Conservation (phyloP, 768 basidiomycete species). For the Boletus coccyginus region DNA sequence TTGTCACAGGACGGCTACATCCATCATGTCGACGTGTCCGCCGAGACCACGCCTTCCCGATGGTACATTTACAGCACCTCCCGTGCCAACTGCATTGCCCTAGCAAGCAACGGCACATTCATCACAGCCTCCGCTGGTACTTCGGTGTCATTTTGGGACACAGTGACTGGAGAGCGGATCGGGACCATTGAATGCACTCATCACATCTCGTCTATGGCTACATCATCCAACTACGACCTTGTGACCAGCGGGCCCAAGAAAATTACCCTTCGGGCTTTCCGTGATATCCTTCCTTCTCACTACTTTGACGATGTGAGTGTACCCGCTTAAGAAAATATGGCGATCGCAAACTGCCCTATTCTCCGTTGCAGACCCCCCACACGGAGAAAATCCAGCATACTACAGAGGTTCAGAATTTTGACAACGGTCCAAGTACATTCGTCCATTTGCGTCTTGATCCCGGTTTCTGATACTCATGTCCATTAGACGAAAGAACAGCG, state of each 20-base stretch:
- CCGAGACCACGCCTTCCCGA: neutral
- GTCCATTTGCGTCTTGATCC: neutral
- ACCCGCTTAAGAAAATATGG: too few species aligned
- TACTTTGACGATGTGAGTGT: neutral
- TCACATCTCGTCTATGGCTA: neutral
- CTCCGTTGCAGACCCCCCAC: too few species aligned
- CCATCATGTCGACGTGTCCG: neutral
- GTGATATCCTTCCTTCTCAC: neutral
- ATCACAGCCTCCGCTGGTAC: neutral
- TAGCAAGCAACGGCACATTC: neutral
- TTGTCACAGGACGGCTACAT: neutral
- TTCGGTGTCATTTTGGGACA: conserved; percentile 10
- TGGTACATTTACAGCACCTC: neutral
- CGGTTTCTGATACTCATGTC: too few species aligned
- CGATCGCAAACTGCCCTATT: too few species aligned
- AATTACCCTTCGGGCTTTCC: neutral
- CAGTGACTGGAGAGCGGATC: neutral
- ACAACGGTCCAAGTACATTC: neutral
- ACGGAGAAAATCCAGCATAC: too few species aligned
- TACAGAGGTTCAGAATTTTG: too few species aligned
- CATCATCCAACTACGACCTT: neutral
- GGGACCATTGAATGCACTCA: neutral
- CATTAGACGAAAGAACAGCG: neutral
- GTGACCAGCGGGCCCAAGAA: neutral
- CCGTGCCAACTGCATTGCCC: neutral